Evolutionary conservation across 2,329 filamentous ascomycete genomes (phyloP).

Genomic region (Aulographum hederae): DNA sequence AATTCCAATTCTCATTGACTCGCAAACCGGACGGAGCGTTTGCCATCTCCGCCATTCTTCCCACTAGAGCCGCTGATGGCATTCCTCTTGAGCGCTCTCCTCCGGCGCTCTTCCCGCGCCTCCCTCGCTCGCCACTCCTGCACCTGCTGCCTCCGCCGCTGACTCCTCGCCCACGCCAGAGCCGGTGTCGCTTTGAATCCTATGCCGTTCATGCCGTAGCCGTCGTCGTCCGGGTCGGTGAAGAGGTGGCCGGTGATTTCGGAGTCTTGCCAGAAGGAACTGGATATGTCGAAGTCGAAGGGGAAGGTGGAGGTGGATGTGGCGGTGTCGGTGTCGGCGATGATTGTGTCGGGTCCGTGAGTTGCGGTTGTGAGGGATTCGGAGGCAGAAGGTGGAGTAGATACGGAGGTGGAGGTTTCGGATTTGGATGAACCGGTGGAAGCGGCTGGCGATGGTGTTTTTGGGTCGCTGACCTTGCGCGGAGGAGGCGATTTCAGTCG

Average conservation of each 20-base stretch:
- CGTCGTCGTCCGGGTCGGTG: slow-evolving; percentile 39
- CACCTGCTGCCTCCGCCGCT: slow-evolving; percentile 39
- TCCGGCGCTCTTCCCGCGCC: slow-evolving; percentile 38
- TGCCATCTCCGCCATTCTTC: too few relatives aligned
- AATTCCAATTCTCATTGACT: too few relatives aligned
- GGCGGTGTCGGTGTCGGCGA: slow-evolving; percentile 11
- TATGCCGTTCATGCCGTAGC: slow-evolving; percentile 44
- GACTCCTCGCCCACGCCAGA: slow-evolving; percentile 35
- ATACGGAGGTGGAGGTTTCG: neutral
- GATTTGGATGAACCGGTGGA: slow-evolving; percentile 2
- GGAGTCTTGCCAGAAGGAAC: slow-evolving; percentile 32
- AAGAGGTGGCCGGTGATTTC: slow-evolving; percentile 42
- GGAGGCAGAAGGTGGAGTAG: too few relatives aligned
- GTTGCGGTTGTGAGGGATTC: neutral
- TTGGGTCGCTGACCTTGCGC: slow-evolving; percentile 13
- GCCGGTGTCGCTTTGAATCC: slow-evolving; percentile 43
- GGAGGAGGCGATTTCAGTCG: slow-evolving; percentile 13
- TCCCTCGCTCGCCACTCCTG: slow-evolving; percentile 40
- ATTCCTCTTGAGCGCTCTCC: too few relatives aligned
- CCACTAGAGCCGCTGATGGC: too few relatives aligned
- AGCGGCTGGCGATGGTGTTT: slow-evolving; percentile 12
- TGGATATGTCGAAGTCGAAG: slow-evolving; percentile 16
- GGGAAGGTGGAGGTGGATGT: slow-evolving; percentile 15
- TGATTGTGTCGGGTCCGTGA: slow-evolving; percentile 4
- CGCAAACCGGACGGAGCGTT: too few relatives aligned